A percentile compares a stretch with the other conserved stretches of the same genome.
Conservation (phyloP, 208 protist genomes). For the Trypanosoma vivax region DNA sequence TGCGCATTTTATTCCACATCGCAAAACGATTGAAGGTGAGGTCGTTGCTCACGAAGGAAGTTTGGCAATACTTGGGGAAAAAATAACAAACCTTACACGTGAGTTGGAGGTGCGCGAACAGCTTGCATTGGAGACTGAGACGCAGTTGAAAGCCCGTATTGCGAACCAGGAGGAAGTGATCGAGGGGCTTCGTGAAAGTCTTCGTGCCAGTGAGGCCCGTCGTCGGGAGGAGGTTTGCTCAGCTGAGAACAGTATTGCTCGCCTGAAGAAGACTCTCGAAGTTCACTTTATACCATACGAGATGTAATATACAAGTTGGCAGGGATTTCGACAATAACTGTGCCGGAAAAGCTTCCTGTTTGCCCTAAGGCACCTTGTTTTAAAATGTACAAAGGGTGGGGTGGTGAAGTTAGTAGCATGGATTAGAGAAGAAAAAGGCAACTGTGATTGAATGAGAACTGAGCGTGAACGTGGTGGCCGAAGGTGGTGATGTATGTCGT, state of each 20-base stretch:
- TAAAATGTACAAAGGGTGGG: too few species aligned
- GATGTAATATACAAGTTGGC: conserved; percentile 24
- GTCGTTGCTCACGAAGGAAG: conserved; percentile 20
- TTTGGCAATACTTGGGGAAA: conserved; percentile 33
- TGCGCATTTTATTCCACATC: conserved; percentile 74
- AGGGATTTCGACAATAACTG: too few species aligned
- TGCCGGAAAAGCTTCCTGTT: too few species aligned
- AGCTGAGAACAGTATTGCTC: conserved; percentile 44
- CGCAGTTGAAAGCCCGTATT: conserved; percentile 60
- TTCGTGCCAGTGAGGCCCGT: conserved; percentile 32
- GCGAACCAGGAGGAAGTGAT: conserved; percentile 66
- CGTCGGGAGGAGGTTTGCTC: conserved; percentile 31
- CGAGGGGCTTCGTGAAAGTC: conserved; percentile 53
- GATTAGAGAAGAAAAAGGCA: too few species aligned
- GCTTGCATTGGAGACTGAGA: conserved; percentile 56
- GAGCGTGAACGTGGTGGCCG: too few species aligned
- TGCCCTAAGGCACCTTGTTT: too few species aligned
- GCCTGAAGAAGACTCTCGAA: conserved; percentile 70
- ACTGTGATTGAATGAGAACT: too few species aligned
- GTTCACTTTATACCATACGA: conserved; percentile 54
- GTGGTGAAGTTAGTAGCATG: too few species aligned
- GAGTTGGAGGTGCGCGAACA: conserved; percentile 39
- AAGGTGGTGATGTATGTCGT: too few species aligned
- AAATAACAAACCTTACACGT: conserved; percentile 32
- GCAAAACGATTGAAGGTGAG: conserved; percentile 39